Evolutionary conservation across 2,329 filamentous ascomycete genomes (phyloP), one percentile per base, ranked within the genome.

Genomic region (Colletotrichum spinosum): DNA sequence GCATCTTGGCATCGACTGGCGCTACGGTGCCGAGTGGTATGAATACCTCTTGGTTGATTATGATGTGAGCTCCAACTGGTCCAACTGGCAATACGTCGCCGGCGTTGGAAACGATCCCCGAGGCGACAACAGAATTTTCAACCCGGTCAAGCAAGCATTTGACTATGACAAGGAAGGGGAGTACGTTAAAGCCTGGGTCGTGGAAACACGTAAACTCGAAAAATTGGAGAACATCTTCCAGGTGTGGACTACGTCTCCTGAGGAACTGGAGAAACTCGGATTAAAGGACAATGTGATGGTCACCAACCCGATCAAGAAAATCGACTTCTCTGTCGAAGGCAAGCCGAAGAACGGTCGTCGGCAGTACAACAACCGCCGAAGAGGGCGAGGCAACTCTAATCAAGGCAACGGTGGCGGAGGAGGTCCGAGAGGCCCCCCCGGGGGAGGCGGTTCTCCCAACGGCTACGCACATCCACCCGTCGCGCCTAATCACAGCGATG

Each of bases 11-110:
- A 88, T 95, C 25, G 92, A 95, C 75, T 96, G 92, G 92, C 86
- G 91, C 0, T 83, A 92, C 12, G 92, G 92, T 0, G 92, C 92
- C 0, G 92, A 94, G 74, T 95, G 91, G 90, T 95, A 94, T 72
- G 92, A 95, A 74, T 87, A 85, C 73, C 80, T 91, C 72, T 82
- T 94, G 3, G 81, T 90, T 37, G 92, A 96, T 73, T 93, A 94
- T 73, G 92, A 95, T 70, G 84, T 91, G 0, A 88, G 86, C 12
- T 90, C 85, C 65, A 94, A 94, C 70, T 95, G 91, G 91, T 88
- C 88, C 9, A 94, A 93, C 71, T 94, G 92, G 92, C 91, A 94
- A 75, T 95, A 95, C 67, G 87, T 92, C 0, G 85, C 92, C 0
- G 92, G 92, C 0, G 91, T 95, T 0, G 92, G 92, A 8, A 94